Percentiles rank a stretch among this genome's conserved stretches.
These are phyloP conservation scores for Primulina eburnea DNA, from an alignment of 257 asterid genomes.

Conservation along the genomic window DNA sequence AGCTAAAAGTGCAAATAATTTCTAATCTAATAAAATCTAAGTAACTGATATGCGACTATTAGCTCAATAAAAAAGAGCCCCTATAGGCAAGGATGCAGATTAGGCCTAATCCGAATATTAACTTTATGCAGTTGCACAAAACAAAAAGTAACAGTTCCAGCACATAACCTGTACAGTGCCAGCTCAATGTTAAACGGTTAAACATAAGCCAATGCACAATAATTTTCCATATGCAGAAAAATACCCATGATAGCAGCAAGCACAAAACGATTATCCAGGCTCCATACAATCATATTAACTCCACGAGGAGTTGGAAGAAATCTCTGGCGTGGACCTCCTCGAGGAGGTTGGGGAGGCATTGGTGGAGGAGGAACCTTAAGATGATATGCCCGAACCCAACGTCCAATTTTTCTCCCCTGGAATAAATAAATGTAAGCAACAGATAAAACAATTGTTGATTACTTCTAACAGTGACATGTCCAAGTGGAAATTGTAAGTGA, in stretches of 20 bases:
- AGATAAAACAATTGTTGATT: background rate
- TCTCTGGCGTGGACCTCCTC: slow-evolving; percentile 99
- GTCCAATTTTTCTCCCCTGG: slow-evolving; percentile 76
- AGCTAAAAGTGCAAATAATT: background rate
- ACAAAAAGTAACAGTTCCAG: slow-evolving; percentile 17
- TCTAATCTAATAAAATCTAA: background rate
- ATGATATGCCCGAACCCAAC: slow-evolving; percentile 96
- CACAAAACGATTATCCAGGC: slow-evolving; percentile 96
- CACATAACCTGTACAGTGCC: slow-evolving; percentile 7
- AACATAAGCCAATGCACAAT: slow-evolving; percentile 1
- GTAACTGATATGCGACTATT: slow-evolving; percentile 10
- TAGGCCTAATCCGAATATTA: slow-evolving; percentile 14
- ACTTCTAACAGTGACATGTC: background rate
- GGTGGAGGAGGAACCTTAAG: slow-evolving; percentile 99
- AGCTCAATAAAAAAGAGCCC: slow-evolving; percentile 1
- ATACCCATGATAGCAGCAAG: slow-evolving; percentile 99
- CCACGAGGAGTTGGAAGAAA: slow-evolving; percentile 99
- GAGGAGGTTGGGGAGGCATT: slow-evolving; percentile 93
- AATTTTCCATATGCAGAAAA: slow-evolving; percentile 20
- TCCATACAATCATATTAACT: slow-evolving; percentile 97
- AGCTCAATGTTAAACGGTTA: slow-evolving; percentile 4
- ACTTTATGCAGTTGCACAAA: slow-evolving; percentile 2
- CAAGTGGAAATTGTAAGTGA: background rate
- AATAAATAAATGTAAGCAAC: slow-evolving; percentile 16
- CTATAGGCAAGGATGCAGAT: slow-evolving; percentile 12